These are phyloP conservation scores for Otatea glauca DNA, from an alignment of 176 grass and related monocot genomes.

Conservation along the genomic window DNA sequence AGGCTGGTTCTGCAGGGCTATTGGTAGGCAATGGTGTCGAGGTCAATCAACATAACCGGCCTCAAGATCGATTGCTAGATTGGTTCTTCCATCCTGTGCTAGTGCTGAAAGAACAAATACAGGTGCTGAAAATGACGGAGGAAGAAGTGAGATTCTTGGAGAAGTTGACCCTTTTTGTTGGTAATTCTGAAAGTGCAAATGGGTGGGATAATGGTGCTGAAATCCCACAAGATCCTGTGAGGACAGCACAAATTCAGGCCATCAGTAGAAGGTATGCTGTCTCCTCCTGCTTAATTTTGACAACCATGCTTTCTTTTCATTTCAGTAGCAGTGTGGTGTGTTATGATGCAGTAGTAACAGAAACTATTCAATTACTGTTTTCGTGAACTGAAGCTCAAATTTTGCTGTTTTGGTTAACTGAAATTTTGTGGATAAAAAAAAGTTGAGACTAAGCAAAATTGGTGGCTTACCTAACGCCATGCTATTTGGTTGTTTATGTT, in stretches of 20 bases:
- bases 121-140: conserved; percentile 65
- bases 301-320: neutral
- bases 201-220: conserved; percentile 54
- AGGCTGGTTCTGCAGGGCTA: conserved; percentile 59
- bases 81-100: conserved; percentile 93
- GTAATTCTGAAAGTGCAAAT: conserved; percentile 35
- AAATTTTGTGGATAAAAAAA: neutral
- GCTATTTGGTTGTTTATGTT: neutral
- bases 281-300: neutral
- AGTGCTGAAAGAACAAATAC: conserved; percentile 83
- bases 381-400: neutral
- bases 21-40: conserved; percentile 63
- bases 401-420: neutral
- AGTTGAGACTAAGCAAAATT: neutral
- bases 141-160: conserved; percentile 71
- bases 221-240: conserved; percentile 58
- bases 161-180: conserved; percentile 60
- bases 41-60: conserved; percentile 66
- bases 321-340: neutral
- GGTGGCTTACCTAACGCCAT: neutral
- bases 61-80: conserved; percentile 74
- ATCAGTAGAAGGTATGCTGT: conserved; percentile 78
- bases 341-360: neutral
- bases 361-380: neutral
- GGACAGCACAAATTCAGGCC: conserved; percentile 80